Conservation (phyloP, 768 basidiomycete species). For the Melanogaster broomeanus region DNA sequence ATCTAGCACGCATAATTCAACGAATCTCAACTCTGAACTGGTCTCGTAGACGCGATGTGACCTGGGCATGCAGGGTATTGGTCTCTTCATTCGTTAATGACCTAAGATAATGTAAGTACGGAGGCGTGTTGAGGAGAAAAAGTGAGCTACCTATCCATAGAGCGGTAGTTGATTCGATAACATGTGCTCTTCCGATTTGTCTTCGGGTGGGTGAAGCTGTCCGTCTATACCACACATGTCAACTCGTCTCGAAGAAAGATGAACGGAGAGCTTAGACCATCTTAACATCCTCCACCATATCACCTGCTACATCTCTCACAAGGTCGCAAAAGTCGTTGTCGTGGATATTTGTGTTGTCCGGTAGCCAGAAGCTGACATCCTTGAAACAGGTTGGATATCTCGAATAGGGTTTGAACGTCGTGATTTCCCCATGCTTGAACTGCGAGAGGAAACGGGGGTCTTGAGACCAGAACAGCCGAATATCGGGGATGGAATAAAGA, state of each 20-base stretch:
- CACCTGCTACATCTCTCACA: constrained; percentile 89
- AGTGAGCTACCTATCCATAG: constrained; percentile 82
- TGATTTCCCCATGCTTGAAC: constrained; percentile 76
- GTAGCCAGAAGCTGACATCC: constrained; percentile 94
- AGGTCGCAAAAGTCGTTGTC: constrained; percentile 98
- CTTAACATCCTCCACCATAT: constrained; percentile 88
- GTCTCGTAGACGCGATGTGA: constrained; percentile 55
- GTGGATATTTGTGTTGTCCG: constrained; percentile 58
- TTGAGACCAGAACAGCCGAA: constrained; percentile 94
- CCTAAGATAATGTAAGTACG: constrained; percentile 39
- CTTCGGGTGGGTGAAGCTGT: constrained; percentile 89
- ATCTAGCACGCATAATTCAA: constrained; percentile 51
- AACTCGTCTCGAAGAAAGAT: neutral
- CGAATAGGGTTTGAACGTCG: constrained; percentile 87
- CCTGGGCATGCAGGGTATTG: constrained; percentile 71
- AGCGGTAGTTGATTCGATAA: constrained; percentile 92
- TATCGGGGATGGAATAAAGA: constrained; percentile 94
- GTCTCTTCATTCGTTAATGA: constrained; percentile 89
- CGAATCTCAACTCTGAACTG: constrained; percentile 86
- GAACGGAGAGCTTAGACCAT: constrained; percentile 49
- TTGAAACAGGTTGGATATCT: constrained; percentile 92
- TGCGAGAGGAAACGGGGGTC: constrained; percentile 88
- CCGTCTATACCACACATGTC: constrained; percentile 60
- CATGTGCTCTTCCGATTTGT: constrained; percentile 78
- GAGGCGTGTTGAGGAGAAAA: neutral